Evolutionary conservation across 768 basidiomycete species (phyloP).

Genomic region (Lentinus brumalis): DNA sequence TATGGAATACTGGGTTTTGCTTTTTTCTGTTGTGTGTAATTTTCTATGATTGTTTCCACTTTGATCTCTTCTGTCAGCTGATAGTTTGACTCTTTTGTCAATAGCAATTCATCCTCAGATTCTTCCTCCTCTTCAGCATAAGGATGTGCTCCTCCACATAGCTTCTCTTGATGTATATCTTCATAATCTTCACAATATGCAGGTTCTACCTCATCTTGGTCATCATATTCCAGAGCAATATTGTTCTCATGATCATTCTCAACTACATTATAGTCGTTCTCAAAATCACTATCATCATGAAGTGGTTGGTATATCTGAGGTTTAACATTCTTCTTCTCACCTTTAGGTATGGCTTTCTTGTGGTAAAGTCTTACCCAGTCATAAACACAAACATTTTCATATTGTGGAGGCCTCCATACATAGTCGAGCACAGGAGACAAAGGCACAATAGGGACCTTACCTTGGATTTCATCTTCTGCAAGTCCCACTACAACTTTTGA

Average conservation of each 20-base stretch:
- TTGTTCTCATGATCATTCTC: neutral
- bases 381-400: constrained; percentile 8
- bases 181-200: neutral
- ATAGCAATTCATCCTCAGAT: neutral
- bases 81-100: neutral
- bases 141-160: neutral
- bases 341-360: neutral
- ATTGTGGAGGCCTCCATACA: constrained; percentile 1
- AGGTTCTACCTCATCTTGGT: neutral
- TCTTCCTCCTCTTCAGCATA: neutral
- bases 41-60: neutral
- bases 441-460: neutral
- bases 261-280: neutral
- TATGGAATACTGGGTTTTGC: neutral
- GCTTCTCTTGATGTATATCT: neutral
- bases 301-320: neutral
- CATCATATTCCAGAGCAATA: too few species aligned
- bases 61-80: neutral
- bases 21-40: neutral
- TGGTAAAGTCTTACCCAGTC: constrained; percentile 1
- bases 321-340: neutral
- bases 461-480: neutral
- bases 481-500: constrained; percentile 2
- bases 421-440: constrained; percentile 15
- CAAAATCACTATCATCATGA: neutral